Evolutionary conservation across 306 rosid species (phyloP), one percentile per base, ranked within the genome.

Genomic region (Cercis canadensis): DNA sequence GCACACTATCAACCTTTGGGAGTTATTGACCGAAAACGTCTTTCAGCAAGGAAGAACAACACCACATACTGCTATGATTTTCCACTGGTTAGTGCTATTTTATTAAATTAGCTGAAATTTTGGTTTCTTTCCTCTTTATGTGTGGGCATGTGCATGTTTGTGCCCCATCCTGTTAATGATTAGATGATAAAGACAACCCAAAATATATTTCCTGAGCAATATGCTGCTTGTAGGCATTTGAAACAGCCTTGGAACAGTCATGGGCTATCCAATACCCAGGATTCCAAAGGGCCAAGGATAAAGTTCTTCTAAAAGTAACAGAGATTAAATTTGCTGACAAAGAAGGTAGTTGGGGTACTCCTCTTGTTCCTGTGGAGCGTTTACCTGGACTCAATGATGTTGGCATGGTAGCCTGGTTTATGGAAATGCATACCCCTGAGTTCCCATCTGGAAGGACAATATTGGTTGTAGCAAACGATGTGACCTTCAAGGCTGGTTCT

Each of bases 1-100:
- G 88, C 83, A 55, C 87, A 75, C 33, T 89, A 94, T 79, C 95
- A 86, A 78, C 74, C 98, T 68, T 67, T 94, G 78, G 98, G 96
- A 76, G 85, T 72, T 74, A 87, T 89, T 67, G 96, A 90, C 66
- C 84, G 87, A 61, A 94, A 86, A 65, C 97, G 97, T 51, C 92
- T 90, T 60, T 39, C 78, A 74, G 97, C 98, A 44, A 86, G 98
- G 87, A 89, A 82, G 81, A 94, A 81, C 78, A 89, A 78, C 81
- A 94, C 98, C 72, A 94, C 98, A 37, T 94, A 90, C 80, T 94
- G 98, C 87, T 90, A 94, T 62, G 98, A 94, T 79, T 94, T 94
- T 62, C 98, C 98, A 40, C 81, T 94, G 90, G 98, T 90, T 73
- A 81, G 96, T 85, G 43, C 47, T 57, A 10, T 65, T 65, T 61